phyloP scores from a whole-genome alignment of 1,284 basidiomycete species.

The Puccinia horiana region DNA sequence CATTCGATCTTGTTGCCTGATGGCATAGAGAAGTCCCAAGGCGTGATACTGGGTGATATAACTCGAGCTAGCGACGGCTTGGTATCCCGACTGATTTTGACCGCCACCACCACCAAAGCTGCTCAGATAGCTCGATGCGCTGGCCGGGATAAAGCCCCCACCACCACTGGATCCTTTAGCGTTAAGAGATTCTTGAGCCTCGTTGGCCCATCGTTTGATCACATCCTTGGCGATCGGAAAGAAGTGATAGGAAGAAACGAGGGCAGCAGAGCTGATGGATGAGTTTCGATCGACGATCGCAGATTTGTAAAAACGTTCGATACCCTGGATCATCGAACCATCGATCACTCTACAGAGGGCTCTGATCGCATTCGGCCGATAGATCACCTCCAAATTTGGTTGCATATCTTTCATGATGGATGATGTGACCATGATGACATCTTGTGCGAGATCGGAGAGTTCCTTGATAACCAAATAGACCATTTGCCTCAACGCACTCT shows the following conservation, averaged over 20 bases:
- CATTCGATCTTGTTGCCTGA: slow-evolving; percentile 97
- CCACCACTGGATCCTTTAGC: slow-evolving; percentile 64
- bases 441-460: slow-evolving; percentile 90
- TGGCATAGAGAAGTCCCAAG: slow-evolving; percentile 87
- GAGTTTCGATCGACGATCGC: slow-evolving; percentile 97
- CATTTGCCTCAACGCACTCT: slow-evolving; percentile 95
- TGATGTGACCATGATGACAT: slow-evolving; percentile 99
- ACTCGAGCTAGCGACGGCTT: slow-evolving; percentile 79
- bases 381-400: slow-evolving; percentile 96
- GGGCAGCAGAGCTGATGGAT: slow-evolving; percentile 90
- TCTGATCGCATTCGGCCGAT: slow-evolving; percentile 95
- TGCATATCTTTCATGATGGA: slow-evolving; percentile 99
- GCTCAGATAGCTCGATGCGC: slow-evolving; percentile 68
- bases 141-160: slow-evolving; percentile 60
- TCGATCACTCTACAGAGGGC: slow-evolving; percentile 96
- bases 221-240: slow-evolving; percentile 91
- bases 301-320: slow-evolving; percentile 98
- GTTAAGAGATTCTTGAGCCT: slow-evolving; percentile 93
- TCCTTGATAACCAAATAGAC: slow-evolving; percentile 99
- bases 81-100: slow-evolving; percentile 63
- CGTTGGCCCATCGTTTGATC: slow-evolving; percentile 97
- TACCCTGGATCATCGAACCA: slow-evolving; percentile 95
- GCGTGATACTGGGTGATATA: slow-evolving; percentile 98
- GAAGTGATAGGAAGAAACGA: slow-evolving; percentile 96
- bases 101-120: slow-evolving; percentile 60